phyloP scores from a whole-genome alignment of 257 asterid species.

The Ophiorrhiza pumila region DNA sequence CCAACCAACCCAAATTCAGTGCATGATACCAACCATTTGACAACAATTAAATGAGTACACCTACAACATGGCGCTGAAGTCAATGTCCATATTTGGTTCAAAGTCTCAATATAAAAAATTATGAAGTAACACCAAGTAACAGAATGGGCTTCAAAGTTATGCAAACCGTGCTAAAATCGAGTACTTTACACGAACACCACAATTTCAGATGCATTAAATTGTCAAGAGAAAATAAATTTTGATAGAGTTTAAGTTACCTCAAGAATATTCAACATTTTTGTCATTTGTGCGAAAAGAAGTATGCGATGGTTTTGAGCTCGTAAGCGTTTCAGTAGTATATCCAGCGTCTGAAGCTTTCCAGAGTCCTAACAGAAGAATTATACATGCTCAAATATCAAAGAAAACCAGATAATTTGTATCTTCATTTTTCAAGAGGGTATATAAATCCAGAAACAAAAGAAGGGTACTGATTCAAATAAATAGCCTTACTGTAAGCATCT shows the following conservation, averaged over 20 bases:
- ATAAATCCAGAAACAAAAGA: background rate
- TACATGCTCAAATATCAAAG: conserved; percentile 13
- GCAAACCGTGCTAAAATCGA: background rate
- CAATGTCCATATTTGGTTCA: background rate
- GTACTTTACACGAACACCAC: background rate
- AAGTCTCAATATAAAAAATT: conserved; percentile 1
- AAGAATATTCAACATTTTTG: conserved; percentile 88
- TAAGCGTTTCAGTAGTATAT: conserved; percentile 80
- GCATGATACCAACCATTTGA: background rate
- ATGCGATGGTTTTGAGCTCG: conserved; percentile 85
- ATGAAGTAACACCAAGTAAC: background rate
- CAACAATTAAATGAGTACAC: background rate
- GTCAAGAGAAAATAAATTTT: conserved; percentile 2
- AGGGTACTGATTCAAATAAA: conserved; percentile 10
- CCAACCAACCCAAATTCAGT: background rate
- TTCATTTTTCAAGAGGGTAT: conserved; percentile 7
- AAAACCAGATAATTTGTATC: conserved; percentile 10
- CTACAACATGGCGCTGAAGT: background rate
- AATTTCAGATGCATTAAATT: background rate
- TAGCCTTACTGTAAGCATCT: conserved; percentile 80
- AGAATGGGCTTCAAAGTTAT: background rate
- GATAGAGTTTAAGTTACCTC: conserved; percentile 52
- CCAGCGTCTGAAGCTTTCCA: conserved; percentile 97
- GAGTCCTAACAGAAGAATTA: conserved; percentile 67
- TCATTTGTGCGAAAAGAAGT: conserved; percentile 97